Evolutionary conservation across 1,139 yeast genomes (phyloP).

Genomic region (Hemisphaericaspora lyxosophila): DNA sequence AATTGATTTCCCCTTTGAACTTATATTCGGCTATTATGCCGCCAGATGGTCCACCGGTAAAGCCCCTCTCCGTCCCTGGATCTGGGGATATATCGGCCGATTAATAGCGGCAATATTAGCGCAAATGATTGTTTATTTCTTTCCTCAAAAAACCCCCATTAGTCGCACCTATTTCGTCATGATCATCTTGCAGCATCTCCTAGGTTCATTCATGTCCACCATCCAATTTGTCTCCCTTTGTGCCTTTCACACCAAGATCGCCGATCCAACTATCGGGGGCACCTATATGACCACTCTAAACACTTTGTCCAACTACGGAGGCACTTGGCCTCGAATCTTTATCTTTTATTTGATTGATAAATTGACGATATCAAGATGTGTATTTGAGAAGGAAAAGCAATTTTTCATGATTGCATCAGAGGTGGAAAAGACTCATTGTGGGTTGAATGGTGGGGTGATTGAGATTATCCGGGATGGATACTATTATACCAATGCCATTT

Average conservation of each 20-base stretch:
- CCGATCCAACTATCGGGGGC: conserved; percentile 95
- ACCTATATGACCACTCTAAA: conserved; percentile 96
- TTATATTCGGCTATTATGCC: conserved; percentile 91
- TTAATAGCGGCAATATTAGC: conserved; percentile 74
- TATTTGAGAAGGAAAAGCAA: conserved; percentile 8
- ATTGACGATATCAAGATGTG: conserved; percentile 66
- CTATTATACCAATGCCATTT: conserved; percentile 70
- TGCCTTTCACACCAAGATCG: conserved; percentile 92
- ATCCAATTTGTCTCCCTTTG: conserved; percentile 92
- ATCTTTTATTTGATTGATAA: conserved; percentile 77
- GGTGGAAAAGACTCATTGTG: conserved; percentile 50
- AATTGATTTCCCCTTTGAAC: conserved; percentile 94
- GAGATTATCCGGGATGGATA: conserved; percentile 72
- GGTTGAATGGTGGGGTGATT: conserved; percentile 55
- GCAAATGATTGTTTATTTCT: conserved; percentile 67
- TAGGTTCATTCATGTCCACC: conserved; percentile 91
- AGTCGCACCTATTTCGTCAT: conserved; percentile 54
- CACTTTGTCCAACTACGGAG: conserved; percentile 90
- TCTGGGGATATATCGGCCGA: conserved; percentile 85
- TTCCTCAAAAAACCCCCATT: conserved; percentile 61
- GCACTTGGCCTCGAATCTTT: conserved; percentile 92
- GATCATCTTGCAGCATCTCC: conserved; percentile 76
- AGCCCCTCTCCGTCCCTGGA: conserved; percentile 80
- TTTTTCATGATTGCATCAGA: conserved; percentile 21
- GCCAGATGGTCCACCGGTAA: conserved; percentile 90